These are phyloP conservation scores for Lodderomyces elongisporus DNA, from an alignment of 1,139 yeast genomes.

Conservation along the genomic window DNA sequence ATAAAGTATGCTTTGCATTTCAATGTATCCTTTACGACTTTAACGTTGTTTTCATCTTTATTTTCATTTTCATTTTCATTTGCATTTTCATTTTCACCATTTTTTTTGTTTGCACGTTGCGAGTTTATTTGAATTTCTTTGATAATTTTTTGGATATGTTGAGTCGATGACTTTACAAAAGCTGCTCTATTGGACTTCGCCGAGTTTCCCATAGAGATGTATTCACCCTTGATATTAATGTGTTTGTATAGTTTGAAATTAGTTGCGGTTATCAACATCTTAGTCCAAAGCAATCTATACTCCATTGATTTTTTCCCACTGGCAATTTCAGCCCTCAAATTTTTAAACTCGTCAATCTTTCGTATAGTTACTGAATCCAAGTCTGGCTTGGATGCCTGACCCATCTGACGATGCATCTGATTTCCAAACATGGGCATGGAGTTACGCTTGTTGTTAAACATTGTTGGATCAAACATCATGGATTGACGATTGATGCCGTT, in stretches of 20 bases:
- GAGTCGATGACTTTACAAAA: conserved; percentile 38
- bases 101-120: no score
- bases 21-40: conserved; percentile 19
- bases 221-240: conserved; percentile 44
- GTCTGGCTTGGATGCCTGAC: neutral
- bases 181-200: conserved; percentile 33
- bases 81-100: no score
- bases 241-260: conserved; percentile 38
- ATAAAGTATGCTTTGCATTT: conserved; percentile 28
- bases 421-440: conserved; percentile 9
- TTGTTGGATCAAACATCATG: conserved; percentile 4
- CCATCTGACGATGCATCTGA: conserved; percentile 3
- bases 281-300: conserved; percentile 41
- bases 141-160: conserved; percentile 35
- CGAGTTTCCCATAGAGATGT: conserved; percentile 28
- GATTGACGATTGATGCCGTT: no score
- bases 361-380: conserved; percentile 7
- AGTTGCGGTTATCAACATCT: conserved; percentile 40
- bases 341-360: conserved; percentile 33
- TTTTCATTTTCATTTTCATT: conserved; percentile 4
- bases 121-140: conserved; percentile 30
- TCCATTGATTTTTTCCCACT: conserved; percentile 43
- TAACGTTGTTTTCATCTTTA: conserved; percentile 11
- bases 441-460: conserved; percentile 7
- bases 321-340: conserved; percentile 35